Evolutionary conservation across 179 eudicot genomes (phyloP).

Genomic region (Heliamphora ciliata): DNA sequence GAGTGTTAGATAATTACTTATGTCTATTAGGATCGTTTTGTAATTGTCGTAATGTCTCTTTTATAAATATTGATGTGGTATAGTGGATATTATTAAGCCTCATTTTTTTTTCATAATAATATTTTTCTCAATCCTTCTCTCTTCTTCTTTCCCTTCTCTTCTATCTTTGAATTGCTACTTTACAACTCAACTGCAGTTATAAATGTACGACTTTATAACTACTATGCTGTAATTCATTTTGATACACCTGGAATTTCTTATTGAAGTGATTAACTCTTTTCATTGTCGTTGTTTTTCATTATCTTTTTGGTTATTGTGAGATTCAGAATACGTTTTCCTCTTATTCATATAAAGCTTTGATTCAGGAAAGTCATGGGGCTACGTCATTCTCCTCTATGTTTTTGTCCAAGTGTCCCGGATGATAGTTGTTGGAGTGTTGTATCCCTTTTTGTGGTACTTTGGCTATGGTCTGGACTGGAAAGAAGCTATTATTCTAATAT

Average conservation of each 20-base stretch:
- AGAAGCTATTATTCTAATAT: conserved; percentile 73
- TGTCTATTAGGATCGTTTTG: too few relatives aligned
- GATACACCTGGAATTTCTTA: not conserved
- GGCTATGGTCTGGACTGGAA: conserved; percentile 97
- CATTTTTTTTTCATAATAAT: too few relatives aligned
- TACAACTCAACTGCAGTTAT: too few relatives aligned
- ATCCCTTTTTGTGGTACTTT: conserved; percentile 60
- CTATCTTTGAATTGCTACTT: too few relatives aligned
- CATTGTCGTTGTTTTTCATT: not conserved
- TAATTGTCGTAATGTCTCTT: too few relatives aligned
- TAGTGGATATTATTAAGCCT: too few relatives aligned
- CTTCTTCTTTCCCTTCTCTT: too few relatives aligned
- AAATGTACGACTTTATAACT: too few relatives aligned
- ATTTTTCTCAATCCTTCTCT: too few relatives aligned
- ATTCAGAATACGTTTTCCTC: not conserved
- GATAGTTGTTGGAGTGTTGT: conserved; percentile 62
- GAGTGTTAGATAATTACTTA: too few relatives aligned
- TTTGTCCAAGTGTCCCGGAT: conserved; percentile 67
- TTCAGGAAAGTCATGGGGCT: conserved; percentile 79
- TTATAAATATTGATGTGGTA: too few relatives aligned
- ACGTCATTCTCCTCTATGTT: conserved; percentile 70
- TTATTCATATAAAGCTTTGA: not conserved
- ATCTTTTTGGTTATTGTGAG: not conserved
- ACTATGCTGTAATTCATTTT: not conserved
- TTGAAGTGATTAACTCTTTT: not conserved